Percentiles rank a stretch among this genome's conserved stretches.
Evolutionary conservation across 176 grass and related monocot genomes (phyloP).

Genomic region (Aegilops sharonensis): DNA sequence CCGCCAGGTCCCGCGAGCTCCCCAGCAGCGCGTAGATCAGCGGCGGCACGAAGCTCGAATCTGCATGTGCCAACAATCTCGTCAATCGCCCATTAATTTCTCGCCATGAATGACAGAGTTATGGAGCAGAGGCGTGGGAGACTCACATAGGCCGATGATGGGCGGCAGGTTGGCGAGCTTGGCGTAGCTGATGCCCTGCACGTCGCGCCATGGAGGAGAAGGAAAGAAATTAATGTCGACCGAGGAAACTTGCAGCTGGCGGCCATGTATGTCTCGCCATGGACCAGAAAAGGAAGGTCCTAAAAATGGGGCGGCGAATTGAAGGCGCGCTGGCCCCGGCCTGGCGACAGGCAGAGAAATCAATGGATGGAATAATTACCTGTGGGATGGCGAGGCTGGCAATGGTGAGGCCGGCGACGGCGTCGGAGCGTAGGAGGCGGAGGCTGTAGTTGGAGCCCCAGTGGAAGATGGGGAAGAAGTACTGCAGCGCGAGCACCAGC

Average conservation of each 20-base stretch:
- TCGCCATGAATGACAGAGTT: background rate
- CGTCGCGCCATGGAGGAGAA: background rate
- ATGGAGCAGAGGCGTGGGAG: background rate
- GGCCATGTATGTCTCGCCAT: background rate
- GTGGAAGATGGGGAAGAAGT: conserved; percentile 90
- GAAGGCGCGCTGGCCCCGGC: background rate
- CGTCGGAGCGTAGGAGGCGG: conserved; percentile 84
- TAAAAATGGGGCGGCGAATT: conserved; percentile 28
- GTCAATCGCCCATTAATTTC: background rate
- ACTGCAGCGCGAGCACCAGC: conserved; percentile 70
- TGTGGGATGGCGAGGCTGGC: conserved; percentile 98
- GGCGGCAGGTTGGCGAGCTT: conserved; percentile 96
- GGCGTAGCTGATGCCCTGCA: conserved; percentile 98
- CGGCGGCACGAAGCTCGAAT: conserved; percentile 99
- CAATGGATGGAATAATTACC: conserved; percentile 5
- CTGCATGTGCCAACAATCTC: conserved; percentile 20
- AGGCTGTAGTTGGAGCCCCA: conserved; percentile 81
- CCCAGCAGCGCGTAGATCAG: conserved; percentile 91
- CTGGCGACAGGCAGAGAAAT: background rate
- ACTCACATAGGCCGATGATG: conserved; percentile 93
- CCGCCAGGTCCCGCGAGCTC: conserved; percentile 87
- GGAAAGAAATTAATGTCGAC: background rate
- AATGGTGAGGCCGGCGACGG: conserved; percentile 95
- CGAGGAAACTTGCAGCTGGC: background rate
- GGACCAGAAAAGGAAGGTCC: background rate